A percentile compares a stretch with the other conserved stretches of the same genome.
Conservation (phyloP, 345 rosid genomes). For the Arabidopsis thaliana region TAIR10.1 NC_003075.7:13145501-13146000, state of each 20-base stretch:
- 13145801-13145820: background rate
- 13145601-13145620: constrained; percentile 81
- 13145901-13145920: constrained; percentile 49
- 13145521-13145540: background rate
- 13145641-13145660: constrained; percentile 65
- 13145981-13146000: constrained; percentile 78
- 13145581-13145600: constrained; percentile 90
- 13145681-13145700: background rate
- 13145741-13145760: too few relatives aligned
- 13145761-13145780: background rate
- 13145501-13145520: background rate
- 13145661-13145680: constrained; percentile 62
- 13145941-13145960: constrained; percentile 63
- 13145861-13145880: background rate
- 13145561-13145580: constrained; percentile 57
- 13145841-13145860: background rate
- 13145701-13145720: background rate
- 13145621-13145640: constrained; percentile 62
- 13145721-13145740: background rate
- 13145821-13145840: background rate
- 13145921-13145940: constrained; percentile 66
- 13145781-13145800: background rate
- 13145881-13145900: constrained; percentile 8
- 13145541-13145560: background rate
- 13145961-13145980: constrained; percentile 64